phyloP scores from a whole-genome alignment of 2,329 filamentous ascomycete genomes.

The Pseudomassariella vexata region DNA sequence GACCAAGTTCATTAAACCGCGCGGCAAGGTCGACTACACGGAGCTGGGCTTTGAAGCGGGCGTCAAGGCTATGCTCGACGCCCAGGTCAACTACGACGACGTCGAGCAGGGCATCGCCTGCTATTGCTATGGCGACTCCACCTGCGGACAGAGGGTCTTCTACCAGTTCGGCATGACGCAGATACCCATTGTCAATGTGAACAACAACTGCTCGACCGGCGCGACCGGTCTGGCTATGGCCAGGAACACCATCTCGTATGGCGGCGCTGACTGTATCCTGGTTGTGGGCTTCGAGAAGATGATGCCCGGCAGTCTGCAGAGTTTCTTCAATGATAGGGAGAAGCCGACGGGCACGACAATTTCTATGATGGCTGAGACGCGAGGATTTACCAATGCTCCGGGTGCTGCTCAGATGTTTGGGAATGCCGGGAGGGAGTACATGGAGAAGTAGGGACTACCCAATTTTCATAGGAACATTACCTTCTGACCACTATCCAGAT shows the following conservation, averaged over 20 bases:
- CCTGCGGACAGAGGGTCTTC: slow-evolving; percentile 92
- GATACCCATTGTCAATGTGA: slow-evolving; percentile 96
- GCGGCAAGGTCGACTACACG: slow-evolving; percentile 89
- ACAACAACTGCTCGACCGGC: slow-evolving; percentile 98
- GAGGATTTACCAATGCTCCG: slow-evolving; percentile 76
- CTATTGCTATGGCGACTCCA: slow-evolving; percentile 96
- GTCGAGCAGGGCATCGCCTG: slow-evolving; percentile 94
- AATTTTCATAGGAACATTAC: neutral
- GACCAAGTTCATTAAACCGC: slow-evolving; percentile 98
- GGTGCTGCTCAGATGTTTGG: slow-evolving; percentile 92
- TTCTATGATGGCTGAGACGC: slow-evolving; percentile 76
- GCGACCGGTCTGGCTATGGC: slow-evolving; percentile 84
- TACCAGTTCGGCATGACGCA: slow-evolving; percentile 98
- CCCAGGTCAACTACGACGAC: slow-evolving; percentile 92
- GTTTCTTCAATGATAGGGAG: slow-evolving; percentile 77
- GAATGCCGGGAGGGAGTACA: slow-evolving; percentile 90
- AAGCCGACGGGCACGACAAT: slow-evolving; percentile 69
- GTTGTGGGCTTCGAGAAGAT: slow-evolving; percentile 98
- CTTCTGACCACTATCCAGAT: slow-evolving; percentile 40
- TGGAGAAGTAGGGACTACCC: slow-evolving; percentile 64
- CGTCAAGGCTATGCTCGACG: slow-evolving; percentile 78
- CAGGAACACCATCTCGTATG: slow-evolving; percentile 70
- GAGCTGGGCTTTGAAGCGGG: slow-evolving; percentile 92
- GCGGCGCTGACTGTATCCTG: slow-evolving; percentile 79
- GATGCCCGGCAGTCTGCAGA: slow-evolving; percentile 82